Evolutionary conservation across 306 rosid genomes (phyloP).

Genomic region (Coriaria nepalensis): DNA sequence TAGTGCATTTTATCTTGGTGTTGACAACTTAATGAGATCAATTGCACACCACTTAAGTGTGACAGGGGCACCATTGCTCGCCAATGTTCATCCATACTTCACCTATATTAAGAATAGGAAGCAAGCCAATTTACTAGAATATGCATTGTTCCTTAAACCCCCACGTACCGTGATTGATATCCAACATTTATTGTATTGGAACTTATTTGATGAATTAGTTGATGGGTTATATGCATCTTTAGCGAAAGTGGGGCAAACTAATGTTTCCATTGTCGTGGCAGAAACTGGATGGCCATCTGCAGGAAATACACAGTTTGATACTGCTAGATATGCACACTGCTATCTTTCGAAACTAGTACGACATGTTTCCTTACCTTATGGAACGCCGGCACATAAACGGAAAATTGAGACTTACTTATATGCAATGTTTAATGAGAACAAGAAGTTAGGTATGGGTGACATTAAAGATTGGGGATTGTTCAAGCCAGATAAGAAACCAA

Average conservation of each 20-base stretch:
- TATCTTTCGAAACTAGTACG: neutral
- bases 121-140: neutral
- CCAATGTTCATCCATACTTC: neutral
- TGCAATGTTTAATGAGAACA: neutral
- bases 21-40: neutral
- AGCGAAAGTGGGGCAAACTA: neutral
- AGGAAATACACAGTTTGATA: neutral
- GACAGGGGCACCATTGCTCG: neutral
- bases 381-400: neutral
- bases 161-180: neutral
- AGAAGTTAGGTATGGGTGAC: neutral
- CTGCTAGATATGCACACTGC: neutral
- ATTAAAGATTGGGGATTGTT: neutral
- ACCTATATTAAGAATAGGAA: too few relatives aligned
- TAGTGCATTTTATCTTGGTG: neutral
- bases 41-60: neutral
- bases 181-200: too few relatives aligned
- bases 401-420: neutral
- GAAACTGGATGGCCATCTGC: neutral
- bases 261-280: neutral
- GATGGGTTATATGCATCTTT: neutral
- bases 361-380: neutral
- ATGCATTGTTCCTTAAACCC: neutral
- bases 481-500: neutral
- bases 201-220: neutral